Conservation (phyloP, 2,329 filamentous ascomycete genomes). For the Calonectria ilicicola region DNA sequence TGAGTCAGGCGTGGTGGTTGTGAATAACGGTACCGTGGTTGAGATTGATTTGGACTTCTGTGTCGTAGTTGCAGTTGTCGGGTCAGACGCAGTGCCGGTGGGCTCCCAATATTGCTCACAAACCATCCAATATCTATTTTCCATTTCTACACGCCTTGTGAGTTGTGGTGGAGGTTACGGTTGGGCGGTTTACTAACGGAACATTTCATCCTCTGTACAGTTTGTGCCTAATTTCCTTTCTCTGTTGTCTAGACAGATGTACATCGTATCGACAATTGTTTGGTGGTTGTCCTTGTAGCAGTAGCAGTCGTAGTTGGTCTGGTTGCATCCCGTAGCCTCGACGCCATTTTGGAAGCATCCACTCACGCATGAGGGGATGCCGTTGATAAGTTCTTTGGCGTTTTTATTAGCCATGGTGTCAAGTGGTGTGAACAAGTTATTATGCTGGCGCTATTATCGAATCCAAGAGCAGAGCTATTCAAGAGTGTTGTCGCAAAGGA, state of each 20-base stretch:
- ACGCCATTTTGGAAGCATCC: conserved; percentile 40
- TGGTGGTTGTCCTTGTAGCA: conserved; percentile 41
- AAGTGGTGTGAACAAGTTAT: not conserved
- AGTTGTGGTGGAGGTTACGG: not conserved
- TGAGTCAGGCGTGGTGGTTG: not conserved
- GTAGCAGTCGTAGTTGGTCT: conserved; percentile 40
- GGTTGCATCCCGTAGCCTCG: conserved; percentile 36
- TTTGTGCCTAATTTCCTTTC: conserved; percentile 27
- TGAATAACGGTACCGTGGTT: not conserved
- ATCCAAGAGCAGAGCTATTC: not conserved
- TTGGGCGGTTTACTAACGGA: conserved; percentile 25
- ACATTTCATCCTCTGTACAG: conserved; percentile 37
- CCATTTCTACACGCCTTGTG: conserved; percentile 31
- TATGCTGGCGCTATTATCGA: not conserved
- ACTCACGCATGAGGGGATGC: conserved; percentile 34
- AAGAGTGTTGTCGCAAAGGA: not conserved
- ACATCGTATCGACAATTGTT: conserved; percentile 39
- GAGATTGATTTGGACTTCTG: not conserved
- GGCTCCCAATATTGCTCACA: conserved; percentile 42
- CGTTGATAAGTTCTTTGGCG: conserved; percentile 29
- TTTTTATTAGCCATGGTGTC: conserved; percentile 36
- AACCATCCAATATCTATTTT: conserved; percentile 44
- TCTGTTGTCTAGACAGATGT: conserved; percentile 32
- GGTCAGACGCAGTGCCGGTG: conserved; percentile 39
- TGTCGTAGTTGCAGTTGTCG: conserved; percentile 26